phyloP scores from a whole-genome alignment of 202 grass and related monocot species.

The Cymbopogon flexuosus region DNA sequence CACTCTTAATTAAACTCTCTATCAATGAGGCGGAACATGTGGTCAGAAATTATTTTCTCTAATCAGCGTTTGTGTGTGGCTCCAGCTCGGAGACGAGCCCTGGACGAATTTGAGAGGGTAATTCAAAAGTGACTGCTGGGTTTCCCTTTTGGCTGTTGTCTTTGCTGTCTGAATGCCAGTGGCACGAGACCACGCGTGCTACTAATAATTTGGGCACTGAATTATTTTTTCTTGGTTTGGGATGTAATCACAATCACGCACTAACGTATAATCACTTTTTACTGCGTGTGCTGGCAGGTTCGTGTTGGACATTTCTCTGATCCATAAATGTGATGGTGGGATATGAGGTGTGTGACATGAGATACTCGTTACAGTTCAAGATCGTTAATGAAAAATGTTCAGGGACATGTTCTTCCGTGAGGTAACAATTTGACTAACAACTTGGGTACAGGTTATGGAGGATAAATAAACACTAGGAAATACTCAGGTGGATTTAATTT shows the following conservation, averaged over 20 bases:
- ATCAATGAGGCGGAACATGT: background rate
- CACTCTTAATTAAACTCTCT: background rate
- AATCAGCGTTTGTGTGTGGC: background rate
- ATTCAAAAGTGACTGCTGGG: background rate
- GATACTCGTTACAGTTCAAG: background rate
- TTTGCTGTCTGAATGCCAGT: background rate
- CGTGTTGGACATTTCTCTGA: background rate
- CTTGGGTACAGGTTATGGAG: too few species aligned
- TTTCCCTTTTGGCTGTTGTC: background rate
- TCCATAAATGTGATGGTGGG: background rate
- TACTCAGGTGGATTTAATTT: too few species aligned
- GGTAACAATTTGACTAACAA: too few species aligned
- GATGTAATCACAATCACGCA: slow-evolving; percentile 9
- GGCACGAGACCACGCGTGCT: background rate
- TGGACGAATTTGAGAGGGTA: background rate
- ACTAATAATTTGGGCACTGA: background rate
- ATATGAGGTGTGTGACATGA: background rate
- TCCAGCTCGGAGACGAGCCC: too few species aligned
- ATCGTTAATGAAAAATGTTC: background rate
- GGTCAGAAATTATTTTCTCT: background rate
- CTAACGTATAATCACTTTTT: background rate
- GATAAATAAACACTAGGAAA: too few species aligned
- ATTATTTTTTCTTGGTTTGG: background rate
- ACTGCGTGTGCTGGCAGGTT: background rate
- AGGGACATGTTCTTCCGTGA: too few species aligned